These are phyloP conservation scores for Rosa persica DNA, from an alignment of 306 rosid genomes.

Conservation along the genomic window DNA sequence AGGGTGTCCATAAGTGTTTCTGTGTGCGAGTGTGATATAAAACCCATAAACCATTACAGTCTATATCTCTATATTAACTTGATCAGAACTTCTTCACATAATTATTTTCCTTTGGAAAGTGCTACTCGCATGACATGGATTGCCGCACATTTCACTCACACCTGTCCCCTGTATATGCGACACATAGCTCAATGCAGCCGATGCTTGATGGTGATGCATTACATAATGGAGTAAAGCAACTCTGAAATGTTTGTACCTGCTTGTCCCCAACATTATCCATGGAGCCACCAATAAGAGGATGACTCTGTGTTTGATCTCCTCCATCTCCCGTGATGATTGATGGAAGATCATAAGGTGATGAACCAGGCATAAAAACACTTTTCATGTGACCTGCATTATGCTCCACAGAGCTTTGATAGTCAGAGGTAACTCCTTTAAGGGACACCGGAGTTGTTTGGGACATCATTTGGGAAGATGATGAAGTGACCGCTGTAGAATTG, in stretches of 20 bases:
- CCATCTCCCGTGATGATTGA: conserved; percentile 63
- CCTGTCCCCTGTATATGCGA: background rate
- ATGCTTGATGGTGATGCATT: background rate
- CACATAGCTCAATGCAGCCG: background rate
- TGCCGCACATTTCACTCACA: background rate
- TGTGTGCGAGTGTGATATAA: too few relatives aligned
- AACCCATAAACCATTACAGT: conserved; percentile 7
- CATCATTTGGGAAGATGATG: conserved; percentile 60
- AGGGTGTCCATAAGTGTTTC: background rate
- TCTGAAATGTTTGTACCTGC: conserved; percentile 51
- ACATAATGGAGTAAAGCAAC: background rate
- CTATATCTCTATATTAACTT: background rate
- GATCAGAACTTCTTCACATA: background rate
- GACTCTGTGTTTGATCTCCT: conserved; percentile 55
- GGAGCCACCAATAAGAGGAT: conserved; percentile 57
- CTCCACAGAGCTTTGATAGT: conserved; percentile 59
- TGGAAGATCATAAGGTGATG: conserved; percentile 76
- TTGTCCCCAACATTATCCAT: conserved; percentile 60
- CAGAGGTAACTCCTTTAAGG: conserved; percentile 55
- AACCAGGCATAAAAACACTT: conserved; percentile 61
- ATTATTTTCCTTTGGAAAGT: background rate
- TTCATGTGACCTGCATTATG: conserved; percentile 53
- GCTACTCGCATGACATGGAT: background rate
- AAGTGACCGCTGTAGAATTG: conserved; percentile 49
- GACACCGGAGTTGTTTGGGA: conserved; percentile 68